These are phyloP conservation scores for Xylaria sp. DNA, from an alignment of 2,329 filamentous ascomycete genomes.

Conservation along the genomic window DNA sequence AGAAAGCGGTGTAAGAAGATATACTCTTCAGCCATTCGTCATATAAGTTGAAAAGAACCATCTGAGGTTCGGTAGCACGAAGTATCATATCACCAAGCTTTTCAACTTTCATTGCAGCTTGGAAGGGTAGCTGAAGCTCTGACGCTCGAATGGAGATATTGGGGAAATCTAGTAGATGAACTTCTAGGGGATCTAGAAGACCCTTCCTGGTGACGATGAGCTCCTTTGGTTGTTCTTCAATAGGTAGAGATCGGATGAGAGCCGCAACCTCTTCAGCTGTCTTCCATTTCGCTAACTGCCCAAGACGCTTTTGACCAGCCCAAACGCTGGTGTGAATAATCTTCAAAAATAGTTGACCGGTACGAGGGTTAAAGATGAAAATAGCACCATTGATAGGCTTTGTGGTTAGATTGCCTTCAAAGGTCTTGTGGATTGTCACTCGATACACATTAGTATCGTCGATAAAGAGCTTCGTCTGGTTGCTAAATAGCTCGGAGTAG, in stretches of 20 bases:
- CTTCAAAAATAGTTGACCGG: slow-evolving; percentile 96
- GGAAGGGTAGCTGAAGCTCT: slow-evolving; percentile 96
- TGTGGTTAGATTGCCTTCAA: slow-evolving; percentile 97
- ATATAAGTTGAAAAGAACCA: slow-evolving; percentile 99
- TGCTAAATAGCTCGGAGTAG: slow-evolving; percentile 98
- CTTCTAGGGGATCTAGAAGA: slow-evolving; percentile 94
- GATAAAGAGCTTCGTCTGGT: slow-evolving; percentile 98
- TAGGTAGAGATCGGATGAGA: slow-evolving; percentile 91
- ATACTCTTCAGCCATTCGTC: slow-evolving; percentile 99
- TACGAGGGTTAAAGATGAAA: slow-evolving; percentile 99
- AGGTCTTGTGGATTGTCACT: slow-evolving; percentile 99
- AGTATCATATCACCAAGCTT: slow-evolving; percentile 99
- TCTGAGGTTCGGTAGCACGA: slow-evolving; percentile 97
- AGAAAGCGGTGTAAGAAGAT: slow-evolving; percentile 98
- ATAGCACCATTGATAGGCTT: slow-evolving; percentile 99
- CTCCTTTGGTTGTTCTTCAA: slow-evolving; percentile 98
- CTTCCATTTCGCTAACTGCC: slow-evolving; percentile 99
- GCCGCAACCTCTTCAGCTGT: slow-evolving; percentile 99
- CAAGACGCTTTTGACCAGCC: slow-evolving; percentile 98
- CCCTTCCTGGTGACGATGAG: slow-evolving; percentile 98
- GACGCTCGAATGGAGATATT: slow-evolving; percentile 99
- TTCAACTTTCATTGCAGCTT: slow-evolving; percentile 99
- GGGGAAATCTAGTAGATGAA: slow-evolving; percentile 96
- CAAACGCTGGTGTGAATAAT: slow-evolving; percentile 99
- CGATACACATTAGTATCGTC: slow-evolving; percentile 99